Conservation (phyloP, 2,329 filamentous ascomycete genomes). For the Bisporella sp. region DNA sequence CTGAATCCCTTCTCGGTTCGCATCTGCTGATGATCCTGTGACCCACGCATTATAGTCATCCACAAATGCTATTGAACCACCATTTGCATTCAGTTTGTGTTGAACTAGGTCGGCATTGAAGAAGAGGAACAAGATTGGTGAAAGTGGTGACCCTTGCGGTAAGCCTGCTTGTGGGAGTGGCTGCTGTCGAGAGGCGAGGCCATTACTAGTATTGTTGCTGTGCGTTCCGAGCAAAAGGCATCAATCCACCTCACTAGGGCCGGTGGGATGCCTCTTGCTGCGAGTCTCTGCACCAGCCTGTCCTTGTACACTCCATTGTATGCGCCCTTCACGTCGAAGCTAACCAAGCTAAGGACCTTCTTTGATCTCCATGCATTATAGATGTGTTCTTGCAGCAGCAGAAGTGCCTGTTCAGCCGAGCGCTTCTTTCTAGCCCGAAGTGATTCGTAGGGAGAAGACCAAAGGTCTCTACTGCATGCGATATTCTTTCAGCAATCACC, state of each 20-base stretch:
- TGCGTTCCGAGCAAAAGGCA: not conserved
- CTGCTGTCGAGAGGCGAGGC: not conserved
- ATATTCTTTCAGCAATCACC: too few species aligned
- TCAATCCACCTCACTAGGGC: not conserved
- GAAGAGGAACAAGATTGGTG: not conserved
- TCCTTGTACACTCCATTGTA: not conserved
- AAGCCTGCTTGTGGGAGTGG: not conserved
- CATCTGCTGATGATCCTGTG: not conserved
- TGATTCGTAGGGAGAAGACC: too few species aligned
- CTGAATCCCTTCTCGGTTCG: not conserved
- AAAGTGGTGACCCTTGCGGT: not conserved
- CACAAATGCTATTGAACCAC: not conserved
- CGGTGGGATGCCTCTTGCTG: not conserved
- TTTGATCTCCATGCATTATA: not conserved
- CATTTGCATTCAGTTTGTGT: not conserved
- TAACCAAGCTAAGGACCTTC: not conserved
- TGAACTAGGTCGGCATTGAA: not conserved
- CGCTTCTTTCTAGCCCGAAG: too few species aligned
- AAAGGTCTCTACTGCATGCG: too few species aligned
- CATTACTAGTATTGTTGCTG: not conserved
- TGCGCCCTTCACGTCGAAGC: not conserved
- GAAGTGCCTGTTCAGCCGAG: too few species aligned
- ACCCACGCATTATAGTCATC: not conserved
- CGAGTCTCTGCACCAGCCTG: not conserved
- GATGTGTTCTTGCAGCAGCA: too few species aligned